These are phyloP conservation scores for Backusella morwellensis DNA, from an alignment of 192 early-diverging fungal species.

Conservation along the genomic window DNA sequence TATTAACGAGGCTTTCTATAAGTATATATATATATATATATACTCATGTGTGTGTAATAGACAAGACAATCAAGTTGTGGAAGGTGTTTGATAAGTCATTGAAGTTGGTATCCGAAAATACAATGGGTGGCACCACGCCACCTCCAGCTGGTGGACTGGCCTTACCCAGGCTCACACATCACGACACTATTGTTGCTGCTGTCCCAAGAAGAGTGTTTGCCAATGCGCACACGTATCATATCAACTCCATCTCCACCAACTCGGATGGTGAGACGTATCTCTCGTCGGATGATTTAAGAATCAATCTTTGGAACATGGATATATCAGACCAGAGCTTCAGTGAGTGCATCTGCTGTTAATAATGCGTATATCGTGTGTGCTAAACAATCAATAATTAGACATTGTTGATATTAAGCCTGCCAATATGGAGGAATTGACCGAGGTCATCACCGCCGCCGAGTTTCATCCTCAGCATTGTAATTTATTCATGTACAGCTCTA, in stretches of 20 bases:
- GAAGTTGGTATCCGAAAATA: constrained; percentile 85
- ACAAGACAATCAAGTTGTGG: constrained; percentile 92
- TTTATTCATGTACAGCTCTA: constrained; percentile 96
- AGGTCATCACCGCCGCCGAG: constrained; percentile 98
- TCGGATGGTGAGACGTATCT: constrained; percentile 89
- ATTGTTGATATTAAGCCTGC: constrained; percentile 99
- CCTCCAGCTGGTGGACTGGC: constrained; percentile 52
- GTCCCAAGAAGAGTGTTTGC: constrained; percentile 84
- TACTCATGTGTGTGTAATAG: neutral
- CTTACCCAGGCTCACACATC: constrained; percentile 77
- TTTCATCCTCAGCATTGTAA: constrained; percentile 97
- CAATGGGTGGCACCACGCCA: constrained; percentile 47
- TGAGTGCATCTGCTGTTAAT: neutral
- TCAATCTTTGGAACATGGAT: constrained; percentile 91
- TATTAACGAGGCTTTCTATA: neutral
- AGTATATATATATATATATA: no score
- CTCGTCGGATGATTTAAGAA: constrained; percentile 87
- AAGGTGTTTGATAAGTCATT: constrained; percentile 90
- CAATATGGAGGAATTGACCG: constrained; percentile 99
- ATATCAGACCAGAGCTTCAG: constrained; percentile 89
- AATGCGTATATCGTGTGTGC: neutral
- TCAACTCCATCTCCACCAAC: constrained; percentile 93
- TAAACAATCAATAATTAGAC: constrained; percentile 45
- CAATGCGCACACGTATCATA: constrained; percentile 92
- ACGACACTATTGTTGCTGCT: constrained; percentile 87